Evolutionary conservation across 129 eudicot genomes (phyloP).

Genomic region (Pittosporum tobira): DNA sequence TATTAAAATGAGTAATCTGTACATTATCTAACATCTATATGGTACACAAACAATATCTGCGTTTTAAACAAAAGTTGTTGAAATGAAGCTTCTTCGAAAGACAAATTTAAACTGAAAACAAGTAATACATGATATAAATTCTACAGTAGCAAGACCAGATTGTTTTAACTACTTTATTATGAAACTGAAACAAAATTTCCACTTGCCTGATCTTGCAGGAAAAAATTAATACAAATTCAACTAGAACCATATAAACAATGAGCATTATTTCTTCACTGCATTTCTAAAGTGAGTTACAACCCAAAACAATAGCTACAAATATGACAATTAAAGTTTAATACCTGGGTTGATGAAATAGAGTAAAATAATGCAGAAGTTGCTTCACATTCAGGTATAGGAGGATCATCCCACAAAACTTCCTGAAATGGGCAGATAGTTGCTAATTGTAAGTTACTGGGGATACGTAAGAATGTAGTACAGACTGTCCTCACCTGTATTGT

Average conservation of each 20-base stretch:
- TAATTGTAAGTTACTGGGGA: conserved; percentile 5
- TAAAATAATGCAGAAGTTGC: conserved; percentile 93
- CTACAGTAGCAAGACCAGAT: background rate
- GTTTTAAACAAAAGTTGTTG: background rate
- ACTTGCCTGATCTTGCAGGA: background rate
- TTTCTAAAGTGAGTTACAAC: background rate
- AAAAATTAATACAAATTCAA: background rate
- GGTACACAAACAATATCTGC: background rate
- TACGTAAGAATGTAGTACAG: background rate
- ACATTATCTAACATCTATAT: background rate
- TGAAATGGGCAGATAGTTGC: conserved; percentile 19
- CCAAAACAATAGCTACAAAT: background rate
- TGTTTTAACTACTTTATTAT: background rate
- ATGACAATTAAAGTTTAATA: conserved; percentile 10
- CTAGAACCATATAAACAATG: background rate
- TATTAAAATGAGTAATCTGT: background rate
- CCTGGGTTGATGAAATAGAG: conserved; percentile 95
- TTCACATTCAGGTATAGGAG: conserved; percentile 79
- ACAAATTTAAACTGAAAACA: background rate
- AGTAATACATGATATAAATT: background rate
- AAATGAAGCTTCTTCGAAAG: background rate
- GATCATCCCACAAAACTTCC: conserved; percentile 98
- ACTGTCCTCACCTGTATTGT: conserved; percentile 61
- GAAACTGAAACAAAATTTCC: background rate
- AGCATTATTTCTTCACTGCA: background rate